Conservation (phyloP, 1,284 basidiomycete species). For the Fomitiporia mediterranea region DNA sequence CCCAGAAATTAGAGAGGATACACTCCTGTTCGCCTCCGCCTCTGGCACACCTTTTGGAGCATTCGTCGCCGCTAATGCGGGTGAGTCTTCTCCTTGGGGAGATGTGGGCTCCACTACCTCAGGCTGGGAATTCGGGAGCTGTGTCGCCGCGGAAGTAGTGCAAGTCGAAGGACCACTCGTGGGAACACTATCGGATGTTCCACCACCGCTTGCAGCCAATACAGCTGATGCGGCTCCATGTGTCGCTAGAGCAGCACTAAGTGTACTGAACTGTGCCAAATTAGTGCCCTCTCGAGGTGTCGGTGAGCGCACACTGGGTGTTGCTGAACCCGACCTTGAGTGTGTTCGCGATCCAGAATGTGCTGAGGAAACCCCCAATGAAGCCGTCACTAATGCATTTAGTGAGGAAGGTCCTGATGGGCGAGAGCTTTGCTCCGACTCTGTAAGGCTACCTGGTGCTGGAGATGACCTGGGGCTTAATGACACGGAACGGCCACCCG, state of each 20-base stretch:
- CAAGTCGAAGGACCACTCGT: background rate
- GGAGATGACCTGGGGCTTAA: constrained; percentile 1
- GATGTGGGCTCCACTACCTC: background rate
- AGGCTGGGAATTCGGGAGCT: background rate
- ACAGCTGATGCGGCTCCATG: background rate
- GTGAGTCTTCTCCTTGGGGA: background rate
- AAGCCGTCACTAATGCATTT: background rate
- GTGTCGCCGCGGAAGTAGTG: background rate
- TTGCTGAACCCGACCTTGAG: constrained; percentile 9
- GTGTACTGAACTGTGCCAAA: constrained; percentile 2
- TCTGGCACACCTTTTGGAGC: background rate
- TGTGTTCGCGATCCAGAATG: constrained; percentile 8
- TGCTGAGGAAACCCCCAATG: background rate
- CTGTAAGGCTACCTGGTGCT: background rate
- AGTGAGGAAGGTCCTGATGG: constrained; percentile 4
- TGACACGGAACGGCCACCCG: background rate
- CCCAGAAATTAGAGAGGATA: constrained; percentile 29
- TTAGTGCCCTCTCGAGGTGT: background rate
- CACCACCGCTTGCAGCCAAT: background rate
- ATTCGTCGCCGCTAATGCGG: background rate
- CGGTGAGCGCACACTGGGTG: constrained; percentile 4
- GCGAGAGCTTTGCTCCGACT: background rate
- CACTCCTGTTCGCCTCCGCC: constrained; percentile 3
- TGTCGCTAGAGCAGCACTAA: constrained; percentile 1
- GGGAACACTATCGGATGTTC: background rate